These are phyloP conservation scores for Bruguiera sexangula DNA, from an alignment of 345 rosid genomes.

Conservation along the genomic window DNA sequence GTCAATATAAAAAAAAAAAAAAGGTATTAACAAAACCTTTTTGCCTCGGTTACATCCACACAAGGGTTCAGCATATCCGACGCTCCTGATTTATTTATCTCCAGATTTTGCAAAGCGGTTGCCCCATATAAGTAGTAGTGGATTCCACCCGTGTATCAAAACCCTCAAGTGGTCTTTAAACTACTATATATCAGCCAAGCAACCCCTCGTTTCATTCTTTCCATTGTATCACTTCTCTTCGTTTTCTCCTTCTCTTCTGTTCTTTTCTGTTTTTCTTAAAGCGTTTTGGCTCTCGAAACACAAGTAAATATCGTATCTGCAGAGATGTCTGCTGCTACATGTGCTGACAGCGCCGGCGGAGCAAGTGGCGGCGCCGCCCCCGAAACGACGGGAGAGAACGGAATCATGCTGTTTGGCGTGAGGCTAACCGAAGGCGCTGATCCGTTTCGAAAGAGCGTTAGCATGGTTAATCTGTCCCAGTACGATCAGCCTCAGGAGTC, in stretches of 20 bases:
- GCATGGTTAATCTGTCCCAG: conserved; percentile 68
- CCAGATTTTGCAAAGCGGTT: background rate
- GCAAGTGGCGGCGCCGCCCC: conserved; percentile 13
- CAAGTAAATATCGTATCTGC: no score
- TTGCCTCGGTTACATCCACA: conserved; percentile 14
- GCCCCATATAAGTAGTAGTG: no score
- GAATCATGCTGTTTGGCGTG: conserved; percentile 72
- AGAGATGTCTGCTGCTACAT: conserved; percentile 31
- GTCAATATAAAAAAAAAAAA: background rate
- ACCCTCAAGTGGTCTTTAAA: background rate
- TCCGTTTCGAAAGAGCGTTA: conserved; percentile 59
- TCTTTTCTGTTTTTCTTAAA: background rate
- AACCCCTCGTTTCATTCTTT: background rate
- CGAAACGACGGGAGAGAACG: conserved; percentile 30
- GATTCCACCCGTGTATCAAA: no score
- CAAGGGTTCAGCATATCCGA: conserved; percentile 6
- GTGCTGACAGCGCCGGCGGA: conserved; percentile 26
- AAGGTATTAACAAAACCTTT: conserved; percentile 1
- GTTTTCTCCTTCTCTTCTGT: background rate
- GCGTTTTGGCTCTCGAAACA: background rate
- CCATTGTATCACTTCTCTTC: background rate
- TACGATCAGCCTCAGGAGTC: conserved; percentile 52
- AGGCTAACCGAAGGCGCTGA: conserved; percentile 43
- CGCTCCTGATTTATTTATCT: conserved; percentile 18
- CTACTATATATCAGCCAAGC: conserved; percentile 4